Evolutionary conservation across 202 grass and related monocot genomes (phyloP), one percentile per base, ranked within the genome.

Genomic region (Setaria viridis): DNA sequence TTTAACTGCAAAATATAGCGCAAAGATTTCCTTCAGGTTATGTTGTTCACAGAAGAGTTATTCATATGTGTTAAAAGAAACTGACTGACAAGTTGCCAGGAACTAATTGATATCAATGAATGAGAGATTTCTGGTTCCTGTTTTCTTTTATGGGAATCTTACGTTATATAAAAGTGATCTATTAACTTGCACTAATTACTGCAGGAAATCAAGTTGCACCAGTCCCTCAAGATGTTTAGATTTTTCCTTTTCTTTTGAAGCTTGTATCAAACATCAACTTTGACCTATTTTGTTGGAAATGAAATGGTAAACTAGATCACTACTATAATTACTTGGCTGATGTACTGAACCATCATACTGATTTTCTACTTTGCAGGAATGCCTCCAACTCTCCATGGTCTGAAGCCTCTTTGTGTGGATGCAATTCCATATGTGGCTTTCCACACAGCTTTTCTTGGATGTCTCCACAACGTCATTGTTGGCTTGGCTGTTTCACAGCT

Each of bases 261-360:
- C n/a, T 51, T 71, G 66, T 86, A 46, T 55, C 43, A 46, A 46
- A 46, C 43, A 46, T 46, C 43, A 46, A 46, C 43, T 19, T 42
- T 65, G 58, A n/a, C 46, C 16, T 86, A 25, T 72, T 72, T 50
- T 72, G 11, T 72, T 63, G 0, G 2, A 75, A 33, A 53, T 5
- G 58, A 65, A 65, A 64, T 1, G 0, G 14, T 76, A 55, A 42
- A 74, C 76, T 72, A 30, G 45, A 19, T 54, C 14, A 79, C 74
- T 85, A 71, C 29, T 70, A 58, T 85, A 30, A 59, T 85, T 79
- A 70, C 30, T 62, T 85, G 62, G 73, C 47, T 86, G 33, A 63
- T 50, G 42, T 63, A 64, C 57, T 55, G 57, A 72, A 41, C 0
- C 34, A 51, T 77, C 77, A 77, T 65, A 81, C 42, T 35, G 33